phyloP scores from a whole-genome alignment of 2,329 filamentous ascomycete genomes.

The Beauveria bassiana region DNA sequence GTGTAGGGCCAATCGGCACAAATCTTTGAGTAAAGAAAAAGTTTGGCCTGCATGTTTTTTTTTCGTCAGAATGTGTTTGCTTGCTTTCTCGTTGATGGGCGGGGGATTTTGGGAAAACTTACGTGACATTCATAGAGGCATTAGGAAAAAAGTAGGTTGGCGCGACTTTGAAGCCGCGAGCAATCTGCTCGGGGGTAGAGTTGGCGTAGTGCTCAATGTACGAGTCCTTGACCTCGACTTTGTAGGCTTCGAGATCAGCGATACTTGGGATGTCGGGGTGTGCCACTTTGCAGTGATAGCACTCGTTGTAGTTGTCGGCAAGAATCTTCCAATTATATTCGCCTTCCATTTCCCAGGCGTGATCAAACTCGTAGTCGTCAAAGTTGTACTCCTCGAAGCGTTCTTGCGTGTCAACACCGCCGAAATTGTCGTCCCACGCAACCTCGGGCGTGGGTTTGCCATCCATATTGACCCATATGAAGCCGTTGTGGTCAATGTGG shows the following conservation, averaged over 20 bases:
- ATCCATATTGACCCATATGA: slow-evolving; percentile 52
- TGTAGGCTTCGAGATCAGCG: slow-evolving; percentile 49
- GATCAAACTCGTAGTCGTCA: slow-evolving; percentile 48
- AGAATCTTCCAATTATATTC: slow-evolving; percentile 55
- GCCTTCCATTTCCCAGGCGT: slow-evolving; percentile 48
- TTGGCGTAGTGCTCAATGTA: slow-evolving; percentile 44
- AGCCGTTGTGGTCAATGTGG: slow-evolving; percentile 39
- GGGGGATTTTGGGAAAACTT: slow-evolving; percentile 18
- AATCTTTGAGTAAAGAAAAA: slow-evolving; percentile 59
- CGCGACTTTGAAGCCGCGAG: slow-evolving; percentile 36
- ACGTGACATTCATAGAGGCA: slow-evolving; percentile 42
- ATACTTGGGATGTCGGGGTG: slow-evolving; percentile 50
- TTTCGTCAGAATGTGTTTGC: not conserved
- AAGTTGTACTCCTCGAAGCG: slow-evolving; percentile 39
- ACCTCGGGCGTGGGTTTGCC: slow-evolving; percentile 35
- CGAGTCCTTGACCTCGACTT: slow-evolving; percentile 38
- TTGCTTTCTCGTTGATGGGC: not conserved
- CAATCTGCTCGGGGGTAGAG: slow-evolving; percentile 39
- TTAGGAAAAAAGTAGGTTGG: slow-evolving; percentile 44
- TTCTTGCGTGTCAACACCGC: slow-evolving; percentile 36
- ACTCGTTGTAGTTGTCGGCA: slow-evolving; percentile 59
- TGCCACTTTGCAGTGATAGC: slow-evolving; percentile 54
- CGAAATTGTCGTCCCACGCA: slow-evolving; percentile 45
- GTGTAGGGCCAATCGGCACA: slow-evolving; percentile 43
- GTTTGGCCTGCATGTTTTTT: slow-evolving; percentile 35